These are phyloP conservation scores for Aspergillus sp. DNA, from an alignment of 2,329 filamentous ascomycete species.

Conservation along the genomic window DNA sequence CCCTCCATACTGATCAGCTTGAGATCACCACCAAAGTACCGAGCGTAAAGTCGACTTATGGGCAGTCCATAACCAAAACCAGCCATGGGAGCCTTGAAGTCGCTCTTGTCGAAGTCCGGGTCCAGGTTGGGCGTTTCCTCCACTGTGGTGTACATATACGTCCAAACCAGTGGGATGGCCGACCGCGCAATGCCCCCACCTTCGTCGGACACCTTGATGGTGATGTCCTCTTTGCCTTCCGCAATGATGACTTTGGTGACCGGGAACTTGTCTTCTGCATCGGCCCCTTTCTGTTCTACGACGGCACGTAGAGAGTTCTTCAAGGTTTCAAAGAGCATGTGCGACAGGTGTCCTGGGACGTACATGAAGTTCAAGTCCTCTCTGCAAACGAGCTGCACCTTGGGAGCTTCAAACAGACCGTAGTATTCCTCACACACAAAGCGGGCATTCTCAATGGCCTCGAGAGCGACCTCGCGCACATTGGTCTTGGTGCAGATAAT, in stretches of 20 bases:
- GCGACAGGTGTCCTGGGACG: conserved; percentile 93
- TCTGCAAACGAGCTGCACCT: conserved; percentile 92
- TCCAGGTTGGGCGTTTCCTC: conserved; percentile 91
- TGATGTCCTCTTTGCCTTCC: conserved; percentile 96
- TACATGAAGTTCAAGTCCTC: conserved; percentile 98
- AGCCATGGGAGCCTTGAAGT: conserved; percentile 99
- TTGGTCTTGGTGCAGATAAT: conserved; percentile 99
- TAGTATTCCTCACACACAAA: conserved; percentile 99
- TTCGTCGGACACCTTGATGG: conserved; percentile 96
- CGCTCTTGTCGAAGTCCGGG: conserved; percentile 96
- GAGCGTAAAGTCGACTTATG: conserved; percentile 85
- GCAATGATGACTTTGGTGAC: conserved; percentile 96
- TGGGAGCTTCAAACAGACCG: conserved; percentile 90
- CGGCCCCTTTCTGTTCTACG: conserved; percentile 87
- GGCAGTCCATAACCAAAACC: conserved; percentile 97
- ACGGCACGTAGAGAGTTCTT: conserved; percentile 97
- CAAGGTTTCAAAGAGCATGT: conserved; percentile 98
- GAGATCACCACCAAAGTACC: conserved; percentile 94
- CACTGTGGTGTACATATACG: conserved; percentile 99
- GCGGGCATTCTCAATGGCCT: conserved; percentile 97
- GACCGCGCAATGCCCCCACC: conserved; percentile 90
- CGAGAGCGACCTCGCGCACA: conserved; percentile 84
- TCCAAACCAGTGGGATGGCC: conserved; percentile 96
- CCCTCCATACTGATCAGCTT: conserved; percentile 99
- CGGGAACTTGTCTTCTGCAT: conserved; percentile 82